Conservation (phyloP, 176 grass and related monocot species). For the Paspalum notatum region DNA sequence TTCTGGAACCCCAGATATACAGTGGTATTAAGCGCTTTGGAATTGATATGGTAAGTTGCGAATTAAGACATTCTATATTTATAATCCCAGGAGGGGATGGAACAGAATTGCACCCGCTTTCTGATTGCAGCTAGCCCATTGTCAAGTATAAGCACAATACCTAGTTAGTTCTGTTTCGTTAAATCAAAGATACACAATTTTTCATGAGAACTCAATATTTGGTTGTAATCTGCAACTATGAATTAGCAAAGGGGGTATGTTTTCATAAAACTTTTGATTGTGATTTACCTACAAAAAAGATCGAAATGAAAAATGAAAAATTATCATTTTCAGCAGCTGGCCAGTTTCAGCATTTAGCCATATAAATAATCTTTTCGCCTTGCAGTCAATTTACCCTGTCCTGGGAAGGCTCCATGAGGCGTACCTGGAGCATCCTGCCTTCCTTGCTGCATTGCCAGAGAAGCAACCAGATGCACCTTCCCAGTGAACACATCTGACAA, state of each 20-base stretch:
- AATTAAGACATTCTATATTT: background rate
- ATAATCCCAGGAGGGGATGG: background rate
- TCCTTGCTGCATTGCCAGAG: conserved; percentile 64
- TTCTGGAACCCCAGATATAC: conserved; percentile 66
- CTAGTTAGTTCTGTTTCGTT: background rate
- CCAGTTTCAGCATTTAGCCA: background rate
- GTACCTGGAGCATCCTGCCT: conserved; percentile 62
- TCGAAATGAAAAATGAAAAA: background rate
- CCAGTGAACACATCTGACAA: background rate
- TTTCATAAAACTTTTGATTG: background rate
- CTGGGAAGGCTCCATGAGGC: conserved; percentile 59
- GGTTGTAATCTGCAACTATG: background rate
- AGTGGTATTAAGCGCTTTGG: conserved; percentile 49
- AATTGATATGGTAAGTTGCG: conserved; percentile 58
- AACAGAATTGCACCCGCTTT: background rate
- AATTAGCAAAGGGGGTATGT: background rate
- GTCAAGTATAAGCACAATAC: background rate
- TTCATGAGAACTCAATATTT: background rate
- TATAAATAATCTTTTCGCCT: background rate
- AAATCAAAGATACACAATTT: background rate
- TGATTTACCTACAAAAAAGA: background rate
- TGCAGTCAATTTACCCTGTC: conserved; percentile 60
- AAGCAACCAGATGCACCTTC: conserved; percentile 59
- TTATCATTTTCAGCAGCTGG: background rate
- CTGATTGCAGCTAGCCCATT: background rate